Base-by-base conservation (phyloP, 1,139 yeast species). In the Saccharomyces uvarum region DNA sequence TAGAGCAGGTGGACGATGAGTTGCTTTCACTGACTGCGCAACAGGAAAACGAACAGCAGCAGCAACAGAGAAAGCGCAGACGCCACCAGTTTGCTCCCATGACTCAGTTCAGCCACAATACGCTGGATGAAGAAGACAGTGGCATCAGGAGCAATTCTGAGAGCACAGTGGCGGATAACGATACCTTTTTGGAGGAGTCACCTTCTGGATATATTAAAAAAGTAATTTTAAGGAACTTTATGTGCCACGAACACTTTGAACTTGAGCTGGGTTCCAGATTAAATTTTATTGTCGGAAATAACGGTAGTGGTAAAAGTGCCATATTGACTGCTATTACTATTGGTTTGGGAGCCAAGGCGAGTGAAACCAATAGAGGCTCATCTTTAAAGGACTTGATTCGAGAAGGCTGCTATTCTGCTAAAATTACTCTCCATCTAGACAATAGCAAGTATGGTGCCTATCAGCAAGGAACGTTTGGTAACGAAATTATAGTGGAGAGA, bases 231-330 rank as follows among this genome's bases (percentile, higher is more conserved):
- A 77, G 77, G 59, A 87, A 87, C 70, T 88, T 88, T 68, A 87
- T 87, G 98, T 81, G 90, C 61, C 99, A 93, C 65, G 85, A 82
- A 50, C 82, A 87, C 53, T 86, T 95, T 64, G 84, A 82, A 54
- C 72, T 93, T 16, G 80, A 79, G 1, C 76, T 95, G 47, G 96
- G 96, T 0, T 95, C 96, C 0, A 82, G 86, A 56, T 77, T 93
- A 59, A 95, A 93, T 70, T 89, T 95, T 65, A 88, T 95, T 55
- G 88, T 90, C 41, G 99, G 99, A 11, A 80, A 88, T 59, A 95
- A 95, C 65, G 99, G 99, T 2, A 85, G 96, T 33, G 99, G 99
- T 32, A 95, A 95, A 67, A 84, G 95, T 70, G 97, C 99, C 0
- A 79, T 95, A 31, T 73, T 95, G 58, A 91, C 98, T 0, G 98